Conservation (phyloP, 331 rosid genomes). For the Arachis monticola region DNA sequence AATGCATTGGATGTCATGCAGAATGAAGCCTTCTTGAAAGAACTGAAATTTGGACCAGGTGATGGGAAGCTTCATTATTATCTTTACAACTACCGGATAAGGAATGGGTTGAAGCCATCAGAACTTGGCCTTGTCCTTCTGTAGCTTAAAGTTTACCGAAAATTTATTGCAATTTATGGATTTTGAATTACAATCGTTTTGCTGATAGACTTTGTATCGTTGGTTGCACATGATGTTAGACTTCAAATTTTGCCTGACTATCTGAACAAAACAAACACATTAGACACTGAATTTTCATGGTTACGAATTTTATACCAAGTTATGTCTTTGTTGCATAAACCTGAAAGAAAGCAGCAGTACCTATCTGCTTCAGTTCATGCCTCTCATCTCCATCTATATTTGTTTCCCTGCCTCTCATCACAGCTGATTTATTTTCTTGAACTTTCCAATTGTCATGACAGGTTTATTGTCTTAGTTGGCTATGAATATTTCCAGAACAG, state of each 20-base stretch:
- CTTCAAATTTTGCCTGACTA: slow-evolving; percentile 35
- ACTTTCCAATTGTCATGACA: background rate
- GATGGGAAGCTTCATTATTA: slow-evolving; percentile 96
- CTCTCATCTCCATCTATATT: background rate
- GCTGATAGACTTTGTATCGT: slow-evolving; percentile 37
- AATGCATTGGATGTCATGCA: slow-evolving; percentile 98
- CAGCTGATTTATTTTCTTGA: background rate
- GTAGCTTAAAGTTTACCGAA: slow-evolving; percentile 43
- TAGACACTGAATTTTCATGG: background rate
- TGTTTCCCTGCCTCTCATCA: background rate
- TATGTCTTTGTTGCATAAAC: background rate
- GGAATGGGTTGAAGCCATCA: slow-evolving; percentile 67
- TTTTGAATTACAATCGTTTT: slow-evolving; percentile 29
- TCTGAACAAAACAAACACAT: slow-evolving; percentile 19
- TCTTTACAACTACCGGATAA: slow-evolving; percentile 75
- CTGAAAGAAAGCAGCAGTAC: background rate
- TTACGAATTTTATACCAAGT: background rate
- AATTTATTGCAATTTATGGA: slow-evolving; percentile 26
- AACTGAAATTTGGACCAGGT: slow-evolving; percentile 91
- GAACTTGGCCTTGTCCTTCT: slow-evolving; percentile 94
- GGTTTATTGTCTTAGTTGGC: background rate
- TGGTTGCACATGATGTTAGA: slow-evolving; percentile 36
- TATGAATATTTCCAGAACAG: background rate
- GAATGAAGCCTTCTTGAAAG: slow-evolving; percentile 78
- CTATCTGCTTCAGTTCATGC: background rate